Evolutionary conservation across 2,329 filamentous ascomycete species (phyloP).

Genomic region (Fonsecaea nubica): DNA sequence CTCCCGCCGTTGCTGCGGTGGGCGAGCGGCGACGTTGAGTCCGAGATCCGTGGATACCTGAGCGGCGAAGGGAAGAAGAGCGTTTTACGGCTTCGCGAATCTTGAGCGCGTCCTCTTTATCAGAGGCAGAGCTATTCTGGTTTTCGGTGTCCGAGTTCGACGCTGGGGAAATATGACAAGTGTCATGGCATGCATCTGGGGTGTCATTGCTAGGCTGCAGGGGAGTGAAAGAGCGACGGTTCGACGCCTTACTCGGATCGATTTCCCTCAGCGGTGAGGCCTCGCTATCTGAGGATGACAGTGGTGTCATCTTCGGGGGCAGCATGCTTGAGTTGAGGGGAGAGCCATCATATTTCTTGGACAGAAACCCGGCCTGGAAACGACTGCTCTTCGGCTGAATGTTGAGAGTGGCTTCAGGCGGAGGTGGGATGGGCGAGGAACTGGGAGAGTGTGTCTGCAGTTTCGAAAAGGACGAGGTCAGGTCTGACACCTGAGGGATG

Average conservation of each 20-base stretch:
- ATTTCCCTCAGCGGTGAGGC: slow-evolving; percentile 62
- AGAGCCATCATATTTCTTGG: slow-evolving; percentile 70
- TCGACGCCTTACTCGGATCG: slow-evolving; percentile 57
- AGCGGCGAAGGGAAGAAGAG: slow-evolving; percentile 54
- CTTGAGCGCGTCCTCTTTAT: slow-evolving; percentile 59
- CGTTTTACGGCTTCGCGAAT: slow-evolving; percentile 65
- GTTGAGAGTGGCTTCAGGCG: slow-evolving; percentile 62
- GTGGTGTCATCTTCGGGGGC: slow-evolving; percentile 62
- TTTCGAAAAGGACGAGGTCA: slow-evolving; percentile 47
- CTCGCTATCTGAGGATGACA: slow-evolving; percentile 63
- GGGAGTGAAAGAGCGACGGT: slow-evolving; percentile 49
- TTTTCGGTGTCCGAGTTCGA: slow-evolving; percentile 56
- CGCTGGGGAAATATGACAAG: slow-evolving; percentile 46
- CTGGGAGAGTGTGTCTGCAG: slow-evolving; percentile 49
- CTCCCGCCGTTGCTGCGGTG: slow-evolving; percentile 50
- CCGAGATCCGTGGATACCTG: slow-evolving; percentile 45
- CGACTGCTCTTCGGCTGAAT: slow-evolving; percentile 73
- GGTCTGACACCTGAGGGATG: slow-evolving; percentile 60
- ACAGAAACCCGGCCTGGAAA: slow-evolving; percentile 88
- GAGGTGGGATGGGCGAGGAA: slow-evolving; percentile 64
- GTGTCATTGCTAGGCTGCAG: slow-evolving; percentile 46
- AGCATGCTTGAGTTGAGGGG: slow-evolving; percentile 56
- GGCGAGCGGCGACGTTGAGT: slow-evolving; percentile 61
- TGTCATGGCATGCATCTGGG: slow-evolving; percentile 43
- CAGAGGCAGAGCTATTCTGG: slow-evolving; percentile 50